Conservation (phyloP, 1,139 yeast species). For the Pichia terricola region DNA sequence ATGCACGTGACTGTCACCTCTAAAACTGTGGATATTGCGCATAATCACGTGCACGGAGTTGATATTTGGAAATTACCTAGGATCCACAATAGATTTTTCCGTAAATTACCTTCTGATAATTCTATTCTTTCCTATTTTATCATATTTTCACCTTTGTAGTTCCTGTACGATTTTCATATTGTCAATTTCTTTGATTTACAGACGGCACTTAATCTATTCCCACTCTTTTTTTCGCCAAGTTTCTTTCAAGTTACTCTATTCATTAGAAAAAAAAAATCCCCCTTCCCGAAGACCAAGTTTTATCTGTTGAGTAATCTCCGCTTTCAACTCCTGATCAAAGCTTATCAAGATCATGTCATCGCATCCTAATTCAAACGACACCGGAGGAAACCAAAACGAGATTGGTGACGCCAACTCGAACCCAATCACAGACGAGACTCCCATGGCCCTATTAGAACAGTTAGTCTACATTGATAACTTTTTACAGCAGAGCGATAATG, state of each 20-base stretch:
- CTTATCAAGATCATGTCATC: background rate
- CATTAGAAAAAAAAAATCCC: too few relatives aligned
- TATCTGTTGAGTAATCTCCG: too few relatives aligned
- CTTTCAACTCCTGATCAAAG: too few relatives aligned
- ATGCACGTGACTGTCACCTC: background rate
- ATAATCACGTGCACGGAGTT: background rate
- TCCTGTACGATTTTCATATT: too few relatives aligned
- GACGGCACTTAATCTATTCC: too few relatives aligned
- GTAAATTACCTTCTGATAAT: background rate
- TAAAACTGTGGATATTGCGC: background rate
- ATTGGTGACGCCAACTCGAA: too few relatives aligned
- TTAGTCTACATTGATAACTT: slow-evolving; percentile 68
- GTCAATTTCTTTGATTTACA: too few relatives aligned
- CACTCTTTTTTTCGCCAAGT: too few relatives aligned
- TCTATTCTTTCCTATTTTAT: background rate
- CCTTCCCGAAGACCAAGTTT: too few relatives aligned
- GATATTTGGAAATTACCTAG: background rate
- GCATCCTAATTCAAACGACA: background rate
- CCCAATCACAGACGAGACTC: slow-evolving; percentile 33
- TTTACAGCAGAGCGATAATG: slow-evolving; percentile 35
- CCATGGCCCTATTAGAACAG: slow-evolving; percentile 64
- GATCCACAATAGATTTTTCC: too few relatives aligned
- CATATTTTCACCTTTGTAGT: too few relatives aligned
- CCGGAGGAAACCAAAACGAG: slow-evolving; percentile 3
- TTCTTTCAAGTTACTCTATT: too few relatives aligned